A percentile compares a stretch with the other conserved stretches of the same genome.
phyloP scores from a whole-genome alignment of 2,329 filamentous ascomycete species.

The Polytolypa hystricis region DNA sequence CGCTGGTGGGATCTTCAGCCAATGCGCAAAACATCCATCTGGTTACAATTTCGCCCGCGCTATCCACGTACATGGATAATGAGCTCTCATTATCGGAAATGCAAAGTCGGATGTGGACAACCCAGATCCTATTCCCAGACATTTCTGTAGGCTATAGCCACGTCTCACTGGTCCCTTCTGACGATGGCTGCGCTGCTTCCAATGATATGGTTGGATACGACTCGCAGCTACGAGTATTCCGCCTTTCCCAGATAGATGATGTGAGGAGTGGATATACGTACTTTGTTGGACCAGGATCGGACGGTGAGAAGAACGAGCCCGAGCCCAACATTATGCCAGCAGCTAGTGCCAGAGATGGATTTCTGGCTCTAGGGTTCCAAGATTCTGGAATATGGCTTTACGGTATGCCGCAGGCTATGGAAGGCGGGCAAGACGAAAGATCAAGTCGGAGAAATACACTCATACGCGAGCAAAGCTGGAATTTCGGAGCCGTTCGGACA shows the following conservation, averaged over 20 bases:
- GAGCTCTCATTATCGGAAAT: slow-evolving; percentile 46
- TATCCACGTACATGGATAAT: slow-evolving; percentile 51
- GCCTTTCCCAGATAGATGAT: slow-evolving; percentile 64
- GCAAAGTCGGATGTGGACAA: slow-evolving; percentile 70
- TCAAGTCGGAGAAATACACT: slow-evolving; percentile 8
- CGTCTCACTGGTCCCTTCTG: slow-evolving; percentile 51
- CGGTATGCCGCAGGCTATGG: slow-evolving; percentile 48
- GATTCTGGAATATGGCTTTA: slow-evolving; percentile 68
- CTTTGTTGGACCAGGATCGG: slow-evolving; percentile 56
- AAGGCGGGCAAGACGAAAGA: background rate
- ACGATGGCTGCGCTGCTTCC: slow-evolving; percentile 45
- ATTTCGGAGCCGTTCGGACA: slow-evolving; percentile 15
- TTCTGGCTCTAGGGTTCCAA: slow-evolving; percentile 63
- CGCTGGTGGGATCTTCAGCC: slow-evolving; percentile 64
- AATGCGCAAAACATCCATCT: slow-evolving; percentile 55
- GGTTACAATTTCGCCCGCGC: slow-evolving; percentile 67
- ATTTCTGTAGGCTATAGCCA: slow-evolving; percentile 70
- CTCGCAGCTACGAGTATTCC: slow-evolving; percentile 63
- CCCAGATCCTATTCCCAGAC: slow-evolving; percentile 73
- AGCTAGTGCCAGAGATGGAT: slow-evolving; percentile 56
- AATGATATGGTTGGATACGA: slow-evolving; percentile 72
- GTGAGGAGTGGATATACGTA: slow-evolving; percentile 66
- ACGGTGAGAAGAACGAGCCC: slow-evolving; percentile 42
- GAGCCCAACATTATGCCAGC: slow-evolving; percentile 59
- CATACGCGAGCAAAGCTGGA: slow-evolving; percentile 9